Conservation (phyloP, 192 early-diverging fungal species). For the Linderina pennispora region DNA sequence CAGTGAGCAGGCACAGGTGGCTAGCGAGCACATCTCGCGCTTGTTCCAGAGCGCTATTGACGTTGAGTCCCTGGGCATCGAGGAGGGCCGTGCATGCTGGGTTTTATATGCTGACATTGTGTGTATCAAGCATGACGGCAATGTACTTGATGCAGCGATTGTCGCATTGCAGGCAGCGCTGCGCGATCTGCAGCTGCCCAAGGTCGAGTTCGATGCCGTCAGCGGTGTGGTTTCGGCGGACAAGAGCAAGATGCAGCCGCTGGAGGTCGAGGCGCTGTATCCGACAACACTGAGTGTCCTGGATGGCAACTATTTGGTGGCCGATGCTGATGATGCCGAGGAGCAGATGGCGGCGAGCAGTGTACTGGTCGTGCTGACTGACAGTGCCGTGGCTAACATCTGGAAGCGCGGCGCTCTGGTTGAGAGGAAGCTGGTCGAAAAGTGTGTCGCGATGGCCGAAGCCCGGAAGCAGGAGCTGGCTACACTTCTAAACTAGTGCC, state of each 20-base stretch:
- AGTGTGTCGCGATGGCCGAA: conserved; percentile 15
- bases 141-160: conserved; percentile 80
- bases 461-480: conserved; percentile 7
- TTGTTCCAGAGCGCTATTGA: conserved; percentile 46
- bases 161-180: conserved; percentile 76
- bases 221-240: conserved; percentile 60
- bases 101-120: conserved; percentile 83
- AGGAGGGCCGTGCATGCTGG: conserved; percentile 77
- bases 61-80: conserved; percentile 62
- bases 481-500: background rate
- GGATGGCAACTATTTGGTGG: conserved; percentile 36
- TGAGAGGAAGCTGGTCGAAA: conserved; percentile 13
- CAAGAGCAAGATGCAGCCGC: conserved; percentile 2
- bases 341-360: conserved; percentile 27
- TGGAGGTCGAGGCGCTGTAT: conserved; percentile 15
- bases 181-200: conserved; percentile 65
- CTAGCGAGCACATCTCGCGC: conserved; percentile 71
- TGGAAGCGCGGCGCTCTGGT: conserved; percentile 41
- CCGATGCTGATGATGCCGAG: conserved; percentile 41
- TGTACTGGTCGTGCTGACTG: conserved; percentile 28
- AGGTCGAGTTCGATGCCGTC: conserved; percentile 56
- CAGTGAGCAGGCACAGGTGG: conserved; percentile 70
- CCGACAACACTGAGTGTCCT: conserved; percentile 36
- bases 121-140: conserved; percentile 88
- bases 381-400: conserved; percentile 22